phyloP scores from a whole-genome alignment of 257 asterid species.

The Buddleja alternifolia region DNA sequence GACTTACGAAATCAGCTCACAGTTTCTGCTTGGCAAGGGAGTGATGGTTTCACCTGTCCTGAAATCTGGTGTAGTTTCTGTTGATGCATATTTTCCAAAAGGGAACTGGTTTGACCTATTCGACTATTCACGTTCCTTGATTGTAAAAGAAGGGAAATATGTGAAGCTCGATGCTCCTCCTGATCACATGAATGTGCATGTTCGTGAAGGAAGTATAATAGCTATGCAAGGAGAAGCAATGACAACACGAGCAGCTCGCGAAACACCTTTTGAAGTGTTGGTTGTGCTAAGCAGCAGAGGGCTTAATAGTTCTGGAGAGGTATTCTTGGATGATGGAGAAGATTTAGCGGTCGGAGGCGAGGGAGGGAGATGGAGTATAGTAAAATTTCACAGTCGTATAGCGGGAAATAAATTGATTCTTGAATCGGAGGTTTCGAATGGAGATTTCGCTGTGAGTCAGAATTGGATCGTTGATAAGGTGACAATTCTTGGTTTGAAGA shows the following conservation, averaged over 20 bases:
- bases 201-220: slow-evolving; percentile 50
- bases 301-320: slow-evolving; percentile 42
- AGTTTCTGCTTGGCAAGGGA: slow-evolving; percentile 60
- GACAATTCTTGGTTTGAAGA: slow-evolving; percentile 41
- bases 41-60: slow-evolving; percentile 66
- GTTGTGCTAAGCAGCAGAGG: slow-evolving; percentile 35
- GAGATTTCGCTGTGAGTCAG: slow-evolving; percentile 41
- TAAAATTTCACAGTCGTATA: slow-evolving; percentile 32
- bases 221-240: slow-evolving; percentile 64
- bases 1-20: slow-evolving; percentile 53
- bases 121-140: slow-evolving; percentile 44
- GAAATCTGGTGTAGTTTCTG: slow-evolving; percentile 41
- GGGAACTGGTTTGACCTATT: slow-evolving; percentile 73
- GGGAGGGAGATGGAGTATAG: slow-evolving; percentile 52
- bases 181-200: slow-evolving; percentile 57
- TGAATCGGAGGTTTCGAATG: slow-evolving; percentile 44
- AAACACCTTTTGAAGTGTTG: slow-evolving; percentile 49
- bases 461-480: slow-evolving; percentile 43
- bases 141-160: slow-evolving; percentile 29
- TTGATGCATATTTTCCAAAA: slow-evolving; percentile 58
- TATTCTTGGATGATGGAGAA: slow-evolving; percentile 69
- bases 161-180: slow-evolving; percentile 55
- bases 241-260: slow-evolving; percentile 54
- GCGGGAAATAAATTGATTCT: slow-evolving; percentile 33
- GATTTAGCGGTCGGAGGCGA: slow-evolving; percentile 47